Percentiles rank a stretch among this genome's conserved stretches.
These are phyloP conservation scores for Cryomyces minteri DNA, from an alignment of 495 filamentous ascomycete species.

Conservation along the genomic window DNA sequence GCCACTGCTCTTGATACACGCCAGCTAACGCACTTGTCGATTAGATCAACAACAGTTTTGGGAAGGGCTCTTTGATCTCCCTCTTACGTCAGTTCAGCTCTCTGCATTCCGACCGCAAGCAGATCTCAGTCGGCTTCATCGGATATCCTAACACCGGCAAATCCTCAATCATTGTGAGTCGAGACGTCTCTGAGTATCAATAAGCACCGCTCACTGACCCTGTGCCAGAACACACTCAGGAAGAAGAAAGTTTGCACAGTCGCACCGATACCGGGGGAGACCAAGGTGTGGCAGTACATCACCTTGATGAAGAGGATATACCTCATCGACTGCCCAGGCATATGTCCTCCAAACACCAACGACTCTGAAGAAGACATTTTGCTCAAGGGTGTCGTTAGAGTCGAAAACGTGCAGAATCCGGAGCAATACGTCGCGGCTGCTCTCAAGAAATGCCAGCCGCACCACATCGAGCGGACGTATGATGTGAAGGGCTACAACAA, in stretches of 20 bases:
- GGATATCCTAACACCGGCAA: constrained; percentile 27
- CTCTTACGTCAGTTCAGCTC: constrained; percentile 67
- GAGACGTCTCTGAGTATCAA: no score
- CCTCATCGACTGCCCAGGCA: constrained; percentile 90
- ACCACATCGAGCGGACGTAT: constrained; percentile 86
- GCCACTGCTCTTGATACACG: no score
- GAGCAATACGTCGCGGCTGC: constrained; percentile 87
- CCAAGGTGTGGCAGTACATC: constrained; percentile 96
- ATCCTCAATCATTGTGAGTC: constrained; percentile 15
- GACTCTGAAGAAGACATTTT: constrained; percentile 79
- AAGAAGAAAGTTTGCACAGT: constrained; percentile 87
- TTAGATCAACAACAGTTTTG: constrained; percentile 58
- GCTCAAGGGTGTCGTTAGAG: constrained; percentile 78
- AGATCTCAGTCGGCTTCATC: constrained; percentile 30
- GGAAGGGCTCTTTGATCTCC: constrained; percentile 23
- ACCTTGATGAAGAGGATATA: constrained; percentile 95
- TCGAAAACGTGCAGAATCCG: constrained; percentile 89
- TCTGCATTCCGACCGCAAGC: constrained; percentile 78
- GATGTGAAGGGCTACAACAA: constrained; percentile 55
- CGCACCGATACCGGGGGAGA: constrained; percentile 90
- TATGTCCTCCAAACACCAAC: constrained; percentile 68
- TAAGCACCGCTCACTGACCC: no score
- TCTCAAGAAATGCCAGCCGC: constrained; percentile 56
- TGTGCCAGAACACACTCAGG: constrained; percentile 24
- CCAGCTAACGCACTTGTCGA: no score